A percentile compares a stretch with the other conserved stretches of the same genome.
Evolutionary conservation across 1,139 yeast species (phyloP).

Genomic region (Candida glucosophila): DNA sequence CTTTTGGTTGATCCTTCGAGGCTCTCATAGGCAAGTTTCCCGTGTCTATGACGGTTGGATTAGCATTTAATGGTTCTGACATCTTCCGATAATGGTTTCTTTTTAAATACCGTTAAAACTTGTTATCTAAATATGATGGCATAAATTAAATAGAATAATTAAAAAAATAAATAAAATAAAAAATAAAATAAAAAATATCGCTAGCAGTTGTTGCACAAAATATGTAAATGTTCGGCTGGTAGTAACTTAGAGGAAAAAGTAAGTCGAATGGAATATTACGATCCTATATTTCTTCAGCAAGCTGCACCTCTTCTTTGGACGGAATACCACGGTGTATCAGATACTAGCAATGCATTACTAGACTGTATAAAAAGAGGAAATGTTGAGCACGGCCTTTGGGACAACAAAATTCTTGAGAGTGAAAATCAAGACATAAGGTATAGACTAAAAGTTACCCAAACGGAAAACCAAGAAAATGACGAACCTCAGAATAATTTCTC

Average conservation of each 20-base stretch:
- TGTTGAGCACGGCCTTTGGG: constrained; percentile 24
- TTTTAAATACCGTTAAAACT: too few species aligned
- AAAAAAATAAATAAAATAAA: too few species aligned
- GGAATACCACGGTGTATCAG: constrained; percentile 6
- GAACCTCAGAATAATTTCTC: constrained; percentile 1
- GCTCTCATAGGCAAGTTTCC: constrained; percentile 67
- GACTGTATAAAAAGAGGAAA: constrained; percentile 9
- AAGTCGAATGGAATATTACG: constrained; percentile 23
- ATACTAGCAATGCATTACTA: constrained; percentile 3
- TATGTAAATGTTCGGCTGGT: too few species aligned
- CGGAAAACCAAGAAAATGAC: background rate
- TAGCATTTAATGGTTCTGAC: constrained; percentile 83
- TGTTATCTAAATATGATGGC: too few species aligned
- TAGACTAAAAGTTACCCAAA: constrained; percentile 11
- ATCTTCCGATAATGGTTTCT: too few species aligned
- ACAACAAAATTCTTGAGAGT: constrained; percentile 31
- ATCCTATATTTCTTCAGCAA: constrained; percentile 18
- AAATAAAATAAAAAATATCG: too few species aligned
- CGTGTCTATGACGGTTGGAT: constrained; percentile 77
- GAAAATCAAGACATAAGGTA: constrained; percentile 27
- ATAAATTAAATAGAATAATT: too few species aligned
- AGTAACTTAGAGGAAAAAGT: background rate
- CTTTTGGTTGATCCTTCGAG: constrained; percentile 6
- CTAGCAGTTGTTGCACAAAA: constrained; percentile 1
- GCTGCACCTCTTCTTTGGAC: constrained; percentile 25